Evolutionary conservation across 495 filamentous ascomycete genomes (phyloP).

Genomic region (Pyrenula aspistea): DNA sequence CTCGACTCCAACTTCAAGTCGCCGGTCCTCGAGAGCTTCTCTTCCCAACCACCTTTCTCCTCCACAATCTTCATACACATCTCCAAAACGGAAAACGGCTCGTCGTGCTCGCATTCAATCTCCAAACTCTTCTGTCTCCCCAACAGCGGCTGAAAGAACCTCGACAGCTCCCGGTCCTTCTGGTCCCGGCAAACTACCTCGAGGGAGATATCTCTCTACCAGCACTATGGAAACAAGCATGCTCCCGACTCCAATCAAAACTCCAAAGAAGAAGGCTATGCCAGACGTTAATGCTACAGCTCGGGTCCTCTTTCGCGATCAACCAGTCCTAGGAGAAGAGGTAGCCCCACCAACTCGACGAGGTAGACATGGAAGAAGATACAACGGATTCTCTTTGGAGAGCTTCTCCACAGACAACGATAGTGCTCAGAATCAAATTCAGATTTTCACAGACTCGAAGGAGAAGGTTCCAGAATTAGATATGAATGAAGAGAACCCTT

Average conservation of each 20-base stretch:
- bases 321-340: constrained; percentile 35
- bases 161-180: constrained; percentile 10
- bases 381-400: constrained; percentile 54
- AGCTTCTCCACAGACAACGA: constrained; percentile 47
- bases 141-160: constrained; percentile 17
- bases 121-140: constrained; percentile 25
- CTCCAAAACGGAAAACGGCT: background rate
- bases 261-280: constrained; percentile 55
- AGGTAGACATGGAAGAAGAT: constrained; percentile 39
- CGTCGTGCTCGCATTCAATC: constrained; percentile 29
- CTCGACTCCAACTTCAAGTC: background rate
- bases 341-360: constrained; percentile 47
- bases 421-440: constrained; percentile 40
- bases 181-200: constrained; percentile 3
- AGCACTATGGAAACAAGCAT: constrained; percentile 31
- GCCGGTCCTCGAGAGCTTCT: constrained; percentile 11
- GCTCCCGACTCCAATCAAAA: constrained; percentile 85
- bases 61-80: constrained; percentile 24
- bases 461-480: constrained; percentile 71
- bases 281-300: constrained; percentile 51
- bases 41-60: constrained; percentile 24
- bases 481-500: constrained; percentile 58
- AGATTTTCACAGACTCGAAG: constrained; percentile 83
- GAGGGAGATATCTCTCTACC: constrained; percentile 7
- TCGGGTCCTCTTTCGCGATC: constrained; percentile 57